phyloP scores from a whole-genome alignment of 1,139 yeast genomes.

The Saccharomyces uvarum region DNA sequence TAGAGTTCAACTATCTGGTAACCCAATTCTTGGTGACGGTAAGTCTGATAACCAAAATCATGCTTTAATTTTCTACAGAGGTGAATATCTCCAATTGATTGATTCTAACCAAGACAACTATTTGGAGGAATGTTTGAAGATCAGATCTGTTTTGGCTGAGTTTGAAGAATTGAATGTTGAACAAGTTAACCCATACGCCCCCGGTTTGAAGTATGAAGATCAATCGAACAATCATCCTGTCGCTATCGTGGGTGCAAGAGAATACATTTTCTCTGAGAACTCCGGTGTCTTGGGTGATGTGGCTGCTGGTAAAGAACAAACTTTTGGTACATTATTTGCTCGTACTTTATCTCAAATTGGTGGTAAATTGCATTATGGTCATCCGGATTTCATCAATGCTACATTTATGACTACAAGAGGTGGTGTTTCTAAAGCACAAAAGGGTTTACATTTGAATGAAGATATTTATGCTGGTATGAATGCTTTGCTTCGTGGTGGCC shows the following conservation, averaged over 20 bases:
- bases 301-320: conserved; percentile 99
- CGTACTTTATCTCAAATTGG: conserved; percentile 98
- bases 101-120: conserved; percentile 99
- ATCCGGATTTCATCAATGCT: conserved; percentile 96
- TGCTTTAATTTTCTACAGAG: conserved; percentile 93
- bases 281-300: conserved; percentile 98
- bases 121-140: conserved; percentile 95
- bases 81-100: conserved; percentile 94
- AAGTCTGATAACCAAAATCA: conserved; percentile 98
- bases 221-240: conserved; percentile 61
- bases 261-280: conserved; percentile 96
- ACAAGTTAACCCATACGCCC: conserved; percentile 74
- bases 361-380: conserved; percentile 98
- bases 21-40: conserved; percentile 99
- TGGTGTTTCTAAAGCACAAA: conserved; percentile 98
- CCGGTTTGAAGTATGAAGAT: conserved; percentile 42
- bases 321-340: conserved; percentile 96
- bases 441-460: conserved; percentile 96
- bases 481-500: conserved; percentile 95
- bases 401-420: conserved; percentile 96
- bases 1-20: conserved; percentile 95
- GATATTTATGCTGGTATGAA: conserved; percentile 99
- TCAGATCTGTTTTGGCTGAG: conserved; percentile 94
- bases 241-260: conserved; percentile 98
- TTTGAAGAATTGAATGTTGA: conserved; percentile 91